Conservation (phyloP, 768 basidiomycete genomes). For the Mrakia gelida region DNA sequence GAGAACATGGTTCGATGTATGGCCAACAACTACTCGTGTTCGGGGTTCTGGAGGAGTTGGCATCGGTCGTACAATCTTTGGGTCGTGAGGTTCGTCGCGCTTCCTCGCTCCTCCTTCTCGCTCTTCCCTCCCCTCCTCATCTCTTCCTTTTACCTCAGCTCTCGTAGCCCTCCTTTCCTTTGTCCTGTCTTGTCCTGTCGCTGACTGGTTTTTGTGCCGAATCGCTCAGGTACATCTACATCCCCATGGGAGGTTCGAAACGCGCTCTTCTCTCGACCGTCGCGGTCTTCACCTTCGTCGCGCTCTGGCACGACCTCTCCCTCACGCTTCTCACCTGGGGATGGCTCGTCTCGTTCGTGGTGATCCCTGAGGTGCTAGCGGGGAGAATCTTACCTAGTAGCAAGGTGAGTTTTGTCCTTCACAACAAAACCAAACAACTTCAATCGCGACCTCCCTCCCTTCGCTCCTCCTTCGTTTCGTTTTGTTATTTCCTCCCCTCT, state of each 20-base stretch:
- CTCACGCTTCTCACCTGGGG: constrained; percentile 89
- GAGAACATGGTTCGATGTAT: constrained; percentile 99
- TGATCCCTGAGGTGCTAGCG: constrained; percentile 75
- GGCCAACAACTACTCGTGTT: constrained; percentile 89
- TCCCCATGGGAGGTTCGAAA: constrained; percentile 76
- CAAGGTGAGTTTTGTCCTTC: not conserved
- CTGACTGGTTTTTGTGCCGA: too few relatives aligned
- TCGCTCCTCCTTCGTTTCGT: not conserved
- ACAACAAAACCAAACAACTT: not conserved
- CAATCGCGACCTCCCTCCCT: not conserved
- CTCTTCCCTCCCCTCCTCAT: not conserved
- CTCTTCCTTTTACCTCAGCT: not conserved
- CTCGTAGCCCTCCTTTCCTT: not conserved
- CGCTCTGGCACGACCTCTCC: constrained; percentile 93
- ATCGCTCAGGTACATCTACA: constrained; percentile 74
- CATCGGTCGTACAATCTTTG: constrained; percentile 95
- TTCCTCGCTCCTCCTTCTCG: not conserved
- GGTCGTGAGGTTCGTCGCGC: constrained; percentile 60
- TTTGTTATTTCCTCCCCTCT: not conserved
- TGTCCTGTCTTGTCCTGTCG: too few relatives aligned
- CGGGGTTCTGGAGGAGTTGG: constrained; percentile 96
- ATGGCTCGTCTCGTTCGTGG: constrained; percentile 87
- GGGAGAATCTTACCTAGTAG: constrained; percentile 54
- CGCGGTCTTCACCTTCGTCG: constrained; percentile 91
- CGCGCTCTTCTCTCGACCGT: constrained; percentile 60